Evolutionary conservation across 73 alveolate genomes (phyloP).

Genomic region (Durusdinium trenchii): DNA sequence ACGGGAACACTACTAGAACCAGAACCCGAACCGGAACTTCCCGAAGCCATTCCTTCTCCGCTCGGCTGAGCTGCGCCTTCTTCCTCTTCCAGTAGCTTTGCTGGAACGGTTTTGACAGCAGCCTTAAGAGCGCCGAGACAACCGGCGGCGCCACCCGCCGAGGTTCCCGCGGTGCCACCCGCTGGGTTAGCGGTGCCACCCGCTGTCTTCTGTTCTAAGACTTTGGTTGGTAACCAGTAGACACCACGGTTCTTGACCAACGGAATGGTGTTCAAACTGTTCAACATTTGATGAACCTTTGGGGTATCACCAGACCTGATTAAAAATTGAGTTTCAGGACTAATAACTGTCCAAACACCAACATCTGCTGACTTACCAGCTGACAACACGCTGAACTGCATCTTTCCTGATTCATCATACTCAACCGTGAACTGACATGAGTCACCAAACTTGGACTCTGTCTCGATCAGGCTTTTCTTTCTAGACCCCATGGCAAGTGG

Average conservation of each 20-base stretch:
- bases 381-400: slow-evolving; percentile 4
- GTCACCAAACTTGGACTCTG: not conserved
- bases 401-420: slow-evolving; percentile 20
- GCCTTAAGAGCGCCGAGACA: not conserved
- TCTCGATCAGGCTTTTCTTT: not conserved
- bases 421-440: not conserved
- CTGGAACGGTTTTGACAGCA: not conserved
- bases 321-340: not conserved
- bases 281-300: not conserved
- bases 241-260: not conserved
- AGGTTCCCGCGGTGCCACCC: not conserved
- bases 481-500: slow-evolving; percentile 4
- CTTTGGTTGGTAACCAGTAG: not conserved
- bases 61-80: not conserved
- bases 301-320: not conserved
- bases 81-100: not conserved
- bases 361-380: not conserved
- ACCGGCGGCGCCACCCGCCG: not conserved
- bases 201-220: not conserved
- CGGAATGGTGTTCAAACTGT: not conserved
- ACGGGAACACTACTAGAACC: not conserved
- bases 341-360: not conserved
- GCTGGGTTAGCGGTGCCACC: not conserved
- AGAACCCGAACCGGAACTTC: too few species aligned
- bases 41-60: not conserved